A percentile compares a stretch with the other conserved stretches of the same genome.
Evolutionary conservation across 1,284 basidiomycete species (phyloP).

Genomic region (Pholiota adiposa): DNA sequence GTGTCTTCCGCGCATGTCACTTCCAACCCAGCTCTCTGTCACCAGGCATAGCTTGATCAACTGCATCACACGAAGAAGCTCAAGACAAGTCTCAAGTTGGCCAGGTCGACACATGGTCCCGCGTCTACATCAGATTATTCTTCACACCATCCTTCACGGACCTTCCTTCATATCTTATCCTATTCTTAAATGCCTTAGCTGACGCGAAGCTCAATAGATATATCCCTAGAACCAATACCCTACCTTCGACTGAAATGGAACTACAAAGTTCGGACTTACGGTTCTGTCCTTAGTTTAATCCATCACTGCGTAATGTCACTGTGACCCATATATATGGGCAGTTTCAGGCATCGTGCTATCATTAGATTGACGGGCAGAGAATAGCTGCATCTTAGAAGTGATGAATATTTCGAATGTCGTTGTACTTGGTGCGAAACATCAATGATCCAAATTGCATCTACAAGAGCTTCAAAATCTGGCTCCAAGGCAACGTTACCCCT

Average conservation of each 20-base stretch:
- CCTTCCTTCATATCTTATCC: not conserved
- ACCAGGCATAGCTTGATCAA: not conserved
- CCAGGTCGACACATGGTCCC: not conserved
- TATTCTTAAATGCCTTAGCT: not conserved
- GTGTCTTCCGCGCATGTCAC: not conserved
- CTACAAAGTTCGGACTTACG: too few species aligned
- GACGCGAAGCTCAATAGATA: not conserved
- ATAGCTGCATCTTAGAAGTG: not conserved
- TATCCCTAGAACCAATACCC: not conserved
- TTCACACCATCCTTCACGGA: not conserved
- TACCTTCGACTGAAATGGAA: not conserved
- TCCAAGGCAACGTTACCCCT: constrained; percentile 5
- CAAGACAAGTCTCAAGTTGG: not conserved
- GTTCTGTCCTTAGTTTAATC: not conserved
- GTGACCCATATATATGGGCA: not conserved
- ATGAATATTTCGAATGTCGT: not conserved
- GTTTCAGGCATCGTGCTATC: not conserved
- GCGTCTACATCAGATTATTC: not conserved
- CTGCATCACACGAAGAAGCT: not conserved
- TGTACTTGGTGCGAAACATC: constrained; percentile 8
- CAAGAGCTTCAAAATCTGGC: not conserved
- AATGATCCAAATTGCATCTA: constrained; percentile 3
- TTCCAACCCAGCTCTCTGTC: not conserved
- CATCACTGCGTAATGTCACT: not conserved
- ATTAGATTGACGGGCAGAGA: constrained; percentile 5